phyloP scores from a whole-genome alignment of 495 filamentous ascomycete species.

The Neurospora sp. region DNA sequence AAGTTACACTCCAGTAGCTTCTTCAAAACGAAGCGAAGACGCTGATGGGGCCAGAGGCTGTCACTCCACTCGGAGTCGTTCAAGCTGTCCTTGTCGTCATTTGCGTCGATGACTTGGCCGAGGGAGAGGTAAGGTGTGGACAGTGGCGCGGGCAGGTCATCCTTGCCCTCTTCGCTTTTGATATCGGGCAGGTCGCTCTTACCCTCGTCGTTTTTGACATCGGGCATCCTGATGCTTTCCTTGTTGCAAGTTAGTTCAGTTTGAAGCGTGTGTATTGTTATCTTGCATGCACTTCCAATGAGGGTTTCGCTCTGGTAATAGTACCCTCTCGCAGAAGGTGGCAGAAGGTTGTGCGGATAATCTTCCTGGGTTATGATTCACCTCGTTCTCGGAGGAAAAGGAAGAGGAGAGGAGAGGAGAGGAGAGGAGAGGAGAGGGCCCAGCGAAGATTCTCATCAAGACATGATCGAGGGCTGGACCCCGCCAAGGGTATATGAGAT shows the following conservation, averaged over 20 bases:
- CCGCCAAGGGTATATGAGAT: background rate
- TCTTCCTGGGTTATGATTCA: background rate
- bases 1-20: background rate
- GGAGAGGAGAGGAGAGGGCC: background rate
- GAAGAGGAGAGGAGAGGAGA: background rate
- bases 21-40: background rate
- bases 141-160: background rate
- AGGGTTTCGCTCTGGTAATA: background rate
- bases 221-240: background rate
- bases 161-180: background rate
- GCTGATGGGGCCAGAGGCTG: background rate
- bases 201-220: background rate
- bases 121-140: background rate
- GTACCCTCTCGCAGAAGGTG: background rate
- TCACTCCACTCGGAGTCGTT: background rate
- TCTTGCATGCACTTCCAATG: background rate
- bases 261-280: background rate
- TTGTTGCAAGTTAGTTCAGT: background rate
- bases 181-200: background rate
- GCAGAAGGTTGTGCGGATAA: background rate
- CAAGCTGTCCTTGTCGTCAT: background rate
- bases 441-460: background rate
- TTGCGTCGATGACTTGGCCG: background rate
- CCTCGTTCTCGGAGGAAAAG: background rate
- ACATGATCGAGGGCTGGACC: background rate